Conservation (phyloP, 495 filamentous ascomycete species). For the Darksidea phi region DNA sequence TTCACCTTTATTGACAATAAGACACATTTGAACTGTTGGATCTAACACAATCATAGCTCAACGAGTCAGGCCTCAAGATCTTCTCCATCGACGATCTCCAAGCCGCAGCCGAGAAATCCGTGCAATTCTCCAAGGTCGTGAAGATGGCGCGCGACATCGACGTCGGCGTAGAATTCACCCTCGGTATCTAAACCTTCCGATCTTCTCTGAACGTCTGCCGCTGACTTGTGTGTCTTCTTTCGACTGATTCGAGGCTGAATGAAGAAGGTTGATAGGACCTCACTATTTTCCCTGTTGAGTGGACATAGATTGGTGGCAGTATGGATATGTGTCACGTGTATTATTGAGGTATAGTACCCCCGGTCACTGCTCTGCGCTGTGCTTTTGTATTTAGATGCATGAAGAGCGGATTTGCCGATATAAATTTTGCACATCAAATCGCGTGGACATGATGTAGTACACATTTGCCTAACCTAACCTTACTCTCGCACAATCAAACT, state of each 20-base stretch:
- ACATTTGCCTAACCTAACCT: not conserved
- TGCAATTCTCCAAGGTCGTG: slow-evolving; percentile 98
- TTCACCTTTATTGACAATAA: not conserved
- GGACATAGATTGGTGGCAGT: not conserved
- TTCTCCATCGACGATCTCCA: slow-evolving; percentile 99
- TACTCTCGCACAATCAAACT: slow-evolving; percentile 49
- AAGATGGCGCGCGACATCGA: slow-evolving; percentile 99
- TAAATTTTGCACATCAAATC: too few species aligned
- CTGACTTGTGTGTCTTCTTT: not conserved
- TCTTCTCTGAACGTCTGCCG: not conserved
- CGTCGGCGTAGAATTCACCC: slow-evolving; percentile 94
- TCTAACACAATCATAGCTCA: slow-evolving; percentile 59
- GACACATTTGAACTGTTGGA: not conserved
- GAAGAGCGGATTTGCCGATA: not conserved
- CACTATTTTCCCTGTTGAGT: not conserved
- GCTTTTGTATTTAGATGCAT: slow-evolving; percentile 26
- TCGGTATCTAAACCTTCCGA: slow-evolving; percentile 69
- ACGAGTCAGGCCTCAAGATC: slow-evolving; percentile 98
- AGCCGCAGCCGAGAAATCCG: slow-evolving; percentile 93
- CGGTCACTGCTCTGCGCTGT: not conserved
- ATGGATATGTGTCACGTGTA: not conserved
- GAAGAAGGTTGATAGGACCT: not conserved
- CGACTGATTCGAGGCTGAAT: not conserved
- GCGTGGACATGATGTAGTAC: too few species aligned
- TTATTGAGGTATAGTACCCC: slow-evolving; percentile 8